Evolutionary conservation across 441 rosid species (phyloP), one percentile per base, ranked within the genome.

Genomic region (Erodium moschatum): DNA sequence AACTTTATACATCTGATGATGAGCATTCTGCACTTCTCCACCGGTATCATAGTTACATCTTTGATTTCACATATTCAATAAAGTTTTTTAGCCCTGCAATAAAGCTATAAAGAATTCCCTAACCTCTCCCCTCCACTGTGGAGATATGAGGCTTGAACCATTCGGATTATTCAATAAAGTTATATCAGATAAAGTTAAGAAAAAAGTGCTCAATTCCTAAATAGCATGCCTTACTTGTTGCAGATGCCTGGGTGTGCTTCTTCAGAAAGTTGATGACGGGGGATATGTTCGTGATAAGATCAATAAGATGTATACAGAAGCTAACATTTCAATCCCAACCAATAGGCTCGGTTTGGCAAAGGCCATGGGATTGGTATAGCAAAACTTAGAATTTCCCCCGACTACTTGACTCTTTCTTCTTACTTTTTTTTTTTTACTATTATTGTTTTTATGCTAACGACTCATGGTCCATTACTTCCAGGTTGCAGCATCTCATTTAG

Each of bases 401-500:
- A 31, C 7, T 64, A 9, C 65, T 64, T 13, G 68, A 76, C 31
- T 24, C 15, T 66, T 67, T 12, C 69, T 38, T 38, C 27, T 18
- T 42, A 19, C 12, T 18, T 24, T 16, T 44, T 18, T 24, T 16
- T 44, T 38, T 5, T 38, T 40, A 33, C 13, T 65, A 27, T 10
- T 16, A 64, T 33, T 21, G 40, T 69, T 63, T 54, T 48, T 29
- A 21, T 60, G 27, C 68, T 73, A 69, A 71, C 73, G 60, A 20
- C 69, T 68, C 65, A 60, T 74, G 18, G 74, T 73, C 71, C 67
- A 44, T 67, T 72, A 68, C 65, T 75, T 82, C 62, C 84, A 91
- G 99, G 99, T 95, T 77, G 99, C 99, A 1, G 97, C 97, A 69
- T 89, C 97, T 67, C 99, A 95, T 83, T 82, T 95, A 84, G 99